Conservation (phyloP, 495 filamentous ascomycete species). For the Neurospora sp. region DNA sequence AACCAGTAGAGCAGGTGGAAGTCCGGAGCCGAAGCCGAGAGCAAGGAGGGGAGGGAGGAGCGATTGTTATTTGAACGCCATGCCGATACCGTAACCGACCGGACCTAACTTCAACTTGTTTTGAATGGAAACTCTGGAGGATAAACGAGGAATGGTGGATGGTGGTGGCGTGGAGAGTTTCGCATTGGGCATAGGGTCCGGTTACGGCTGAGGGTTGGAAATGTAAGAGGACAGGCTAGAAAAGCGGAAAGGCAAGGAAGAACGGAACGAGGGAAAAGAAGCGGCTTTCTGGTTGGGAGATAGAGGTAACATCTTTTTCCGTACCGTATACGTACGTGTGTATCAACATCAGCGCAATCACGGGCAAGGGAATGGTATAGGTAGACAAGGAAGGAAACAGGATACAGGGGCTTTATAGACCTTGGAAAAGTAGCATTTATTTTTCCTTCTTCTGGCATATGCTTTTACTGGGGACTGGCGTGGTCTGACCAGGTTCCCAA, state of each 20-base stretch:
- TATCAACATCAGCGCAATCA: background rate
- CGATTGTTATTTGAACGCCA: background rate
- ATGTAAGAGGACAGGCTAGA: background rate
- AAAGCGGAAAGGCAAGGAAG: background rate
- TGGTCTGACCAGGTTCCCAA: background rate
- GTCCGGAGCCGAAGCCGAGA: background rate
- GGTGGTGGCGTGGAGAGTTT: background rate
- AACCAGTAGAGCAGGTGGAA: slow-evolving; percentile 1
- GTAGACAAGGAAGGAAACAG: background rate
- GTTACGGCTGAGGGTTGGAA: background rate
- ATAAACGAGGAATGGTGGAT: background rate
- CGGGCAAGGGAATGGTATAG: background rate
- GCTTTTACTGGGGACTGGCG: background rate
- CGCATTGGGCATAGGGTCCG: background rate
- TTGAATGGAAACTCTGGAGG: background rate
- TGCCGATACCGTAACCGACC: background rate
- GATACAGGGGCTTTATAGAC: background rate
- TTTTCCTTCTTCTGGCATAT: background rate
- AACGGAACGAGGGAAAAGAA: background rate
- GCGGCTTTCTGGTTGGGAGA: background rate
- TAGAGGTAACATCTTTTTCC: background rate
- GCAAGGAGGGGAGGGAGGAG: background rate
- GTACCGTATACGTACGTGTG: background rate
- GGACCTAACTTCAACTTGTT: background rate
- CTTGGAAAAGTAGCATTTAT: background rate